Evolutionary conservation across 1,284 basidiomycete genomes (phyloP), one percentile per base, ranked within the genome.

Genomic region (Pisolithus thermaeus): DNA sequence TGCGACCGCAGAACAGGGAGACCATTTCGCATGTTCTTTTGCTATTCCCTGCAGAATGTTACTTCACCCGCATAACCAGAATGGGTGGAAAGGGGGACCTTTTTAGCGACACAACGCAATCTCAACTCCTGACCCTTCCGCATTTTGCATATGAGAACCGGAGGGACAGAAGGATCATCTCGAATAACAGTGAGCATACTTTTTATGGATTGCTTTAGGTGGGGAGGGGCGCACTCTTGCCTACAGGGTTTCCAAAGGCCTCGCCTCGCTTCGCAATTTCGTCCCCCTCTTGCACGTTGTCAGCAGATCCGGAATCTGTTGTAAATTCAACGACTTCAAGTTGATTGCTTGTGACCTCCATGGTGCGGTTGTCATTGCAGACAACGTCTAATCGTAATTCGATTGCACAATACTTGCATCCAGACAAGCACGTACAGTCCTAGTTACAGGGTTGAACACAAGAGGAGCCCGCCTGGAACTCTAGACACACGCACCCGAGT

Each of bases 1-100:
- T 2, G 88, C 85, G 20, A 99, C 86, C 2, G 97, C 94, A 1
- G 93, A 90, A 52, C 94, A 90, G 12, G 97, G 96, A 0, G 93
- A 97, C 94, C 96, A 99, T 73, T 99, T 99, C 7, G 97, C 94
- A 66, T 99, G 97, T 66, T 98, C 94, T 74, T 99, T 97, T 7
- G 94, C 94, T 55, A 97, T 90, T 27, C 96, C 96, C 92, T 97
- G 59, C 18, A 43, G 40, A 30, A 7, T 36, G 20, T 35, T 22
- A 46, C 22, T 32, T 49, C 27, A 38, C 54, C 51, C 12, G 46
- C 49, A 49, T 22, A 25, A 40, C 20, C 25, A 37, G 30, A 20
- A 51, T 35, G 50, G 36, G 51, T 43, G 52, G 51, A 42, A 50
- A 14, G 6, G 6, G 28, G 55, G 27, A 22, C 92, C 82, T 97